Conservation (phyloP, 2,329 filamentous ascomycete species). For the Calonectria hawksworthii region DNA sequence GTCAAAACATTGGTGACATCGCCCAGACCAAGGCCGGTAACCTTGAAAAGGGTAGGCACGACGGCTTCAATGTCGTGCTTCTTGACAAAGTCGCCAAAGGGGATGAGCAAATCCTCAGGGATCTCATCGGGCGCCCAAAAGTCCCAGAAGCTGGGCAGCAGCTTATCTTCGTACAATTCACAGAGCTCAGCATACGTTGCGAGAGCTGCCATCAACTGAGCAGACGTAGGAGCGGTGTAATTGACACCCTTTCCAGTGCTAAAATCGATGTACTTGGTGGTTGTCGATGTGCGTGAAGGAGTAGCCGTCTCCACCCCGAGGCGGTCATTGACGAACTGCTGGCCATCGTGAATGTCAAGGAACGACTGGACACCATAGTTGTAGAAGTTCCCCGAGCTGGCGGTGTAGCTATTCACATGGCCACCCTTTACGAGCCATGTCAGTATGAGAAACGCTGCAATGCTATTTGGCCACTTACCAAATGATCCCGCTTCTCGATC, state of each 20-base stretch:
- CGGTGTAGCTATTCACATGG: conserved; percentile 63
- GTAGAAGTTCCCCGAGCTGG: conserved; percentile 50
- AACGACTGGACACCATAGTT: conserved; percentile 56
- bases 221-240: conserved; percentile 41
- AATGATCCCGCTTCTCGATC: conserved; percentile 50
- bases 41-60: conserved; percentile 56
- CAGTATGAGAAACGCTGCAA: neutral
- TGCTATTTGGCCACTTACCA: conserved; percentile 43
- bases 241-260: conserved; percentile 49
- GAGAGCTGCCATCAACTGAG: conserved; percentile 43
- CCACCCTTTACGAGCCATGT: conserved; percentile 56
- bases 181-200: conserved; percentile 46
- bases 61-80: conserved; percentile 62
- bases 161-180: conserved; percentile 48
- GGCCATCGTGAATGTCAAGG: conserved; percentile 54
- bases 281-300: conserved; percentile 44
- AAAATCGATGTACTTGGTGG: conserved; percentile 53
- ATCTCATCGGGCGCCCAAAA: conserved; percentile 57
- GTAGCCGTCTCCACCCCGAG: conserved; percentile 53
- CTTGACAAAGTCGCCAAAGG: conserved; percentile 61
- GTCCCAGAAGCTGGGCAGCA: conserved; percentile 53
- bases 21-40: conserved; percentile 59
- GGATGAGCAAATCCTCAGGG: conserved; percentile 54
- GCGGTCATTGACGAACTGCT: conserved; percentile 57
- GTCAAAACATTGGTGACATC: conserved; percentile 59